Evolutionary conservation across 805 yeast genomes (phyloP).

Genomic region (Pichia heedii): DNA sequence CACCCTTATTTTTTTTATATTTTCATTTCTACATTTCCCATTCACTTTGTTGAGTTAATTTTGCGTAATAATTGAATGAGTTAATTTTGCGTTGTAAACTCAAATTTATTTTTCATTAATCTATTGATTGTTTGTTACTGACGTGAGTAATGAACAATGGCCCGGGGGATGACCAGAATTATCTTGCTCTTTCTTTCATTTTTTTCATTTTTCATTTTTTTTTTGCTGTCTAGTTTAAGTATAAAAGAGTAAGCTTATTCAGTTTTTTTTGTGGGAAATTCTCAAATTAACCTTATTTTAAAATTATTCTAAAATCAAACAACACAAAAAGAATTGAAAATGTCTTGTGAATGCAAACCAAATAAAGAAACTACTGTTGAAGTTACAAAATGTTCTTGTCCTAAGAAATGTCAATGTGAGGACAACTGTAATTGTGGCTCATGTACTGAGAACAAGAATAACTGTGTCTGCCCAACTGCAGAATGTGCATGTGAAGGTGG

Average conservation of each 20-base stretch:
- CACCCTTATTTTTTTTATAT: too few species aligned
- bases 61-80: neutral
- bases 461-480: conserved; percentile 8
- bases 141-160: too few species aligned
- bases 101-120: too few species aligned
- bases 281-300: too few species aligned
- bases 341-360: neutral
- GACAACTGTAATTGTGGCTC: conserved; percentile 8
- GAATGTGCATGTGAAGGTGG: conserved; percentile 5
- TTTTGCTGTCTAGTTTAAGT: too few species aligned
- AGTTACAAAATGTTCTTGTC: conserved; percentile 3
- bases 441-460: conserved; percentile 3
- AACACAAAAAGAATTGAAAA: neutral
- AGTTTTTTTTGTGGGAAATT: too few species aligned
- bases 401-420: conserved; percentile 8
- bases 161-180: neutral
- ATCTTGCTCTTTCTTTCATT: too few species aligned
- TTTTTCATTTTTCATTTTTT: too few species aligned
- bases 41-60: neutral
- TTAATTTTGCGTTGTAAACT: neutral
- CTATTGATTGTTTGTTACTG: too few species aligned
- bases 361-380: neutral
- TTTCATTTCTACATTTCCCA: too few species aligned
- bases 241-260: too few species aligned
- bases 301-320: neutral